Evolutionary conservation across 2,329 filamentous ascomycete genomes (phyloP).

Genomic region (Monosporascus cannonballus): DNA sequence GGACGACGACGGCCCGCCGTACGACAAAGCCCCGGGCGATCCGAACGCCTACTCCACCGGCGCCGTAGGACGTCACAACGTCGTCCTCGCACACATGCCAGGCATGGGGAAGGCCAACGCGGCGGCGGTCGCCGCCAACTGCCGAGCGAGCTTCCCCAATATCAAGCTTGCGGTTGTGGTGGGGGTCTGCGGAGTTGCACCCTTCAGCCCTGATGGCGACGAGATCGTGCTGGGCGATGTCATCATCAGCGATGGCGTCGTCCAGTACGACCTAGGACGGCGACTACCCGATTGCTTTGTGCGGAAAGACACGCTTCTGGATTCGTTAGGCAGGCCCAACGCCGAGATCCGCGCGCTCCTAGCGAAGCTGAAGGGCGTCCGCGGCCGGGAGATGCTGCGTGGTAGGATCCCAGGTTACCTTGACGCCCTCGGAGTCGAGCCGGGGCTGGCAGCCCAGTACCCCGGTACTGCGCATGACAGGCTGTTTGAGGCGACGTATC

Average conservation of each 20-base stretch:
- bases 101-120: conserved; percentile 19
- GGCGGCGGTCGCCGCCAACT: conserved; percentile 8
- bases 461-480: conserved; percentile 9
- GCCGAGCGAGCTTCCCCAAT: conserved; percentile 9
- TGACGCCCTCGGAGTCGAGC: not conserved
- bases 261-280: conserved; percentile 26
- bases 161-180: conserved; percentile 13
- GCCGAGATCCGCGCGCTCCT: conserved; percentile 15
- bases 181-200: conserved; percentile 16
- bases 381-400: conserved; percentile 3
- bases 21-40: conserved; percentile 19
- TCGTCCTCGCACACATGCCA: conserved; percentile 24
- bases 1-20: conserved; percentile 11
- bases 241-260: conserved; percentile 19
- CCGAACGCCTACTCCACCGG: conserved; percentile 22
- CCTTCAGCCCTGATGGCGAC: conserved; percentile 1
- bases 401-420: conserved; percentile 5
- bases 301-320: conserved; percentile 14
- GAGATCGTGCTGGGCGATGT: conserved; percentile 21
- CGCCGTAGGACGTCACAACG: conserved; percentile 18
- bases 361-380: conserved; percentile 21
- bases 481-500: conserved; percentile 12
- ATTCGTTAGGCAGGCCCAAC: conserved; percentile 15
- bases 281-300: conserved; percentile 13
- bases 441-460: conserved; percentile 4